Evolutionary conservation across 176 grass and related monocot genomes (phyloP), one percentile per base, ranked within the genome.

Genomic region (Alopecurus myosuroides): DNA sequence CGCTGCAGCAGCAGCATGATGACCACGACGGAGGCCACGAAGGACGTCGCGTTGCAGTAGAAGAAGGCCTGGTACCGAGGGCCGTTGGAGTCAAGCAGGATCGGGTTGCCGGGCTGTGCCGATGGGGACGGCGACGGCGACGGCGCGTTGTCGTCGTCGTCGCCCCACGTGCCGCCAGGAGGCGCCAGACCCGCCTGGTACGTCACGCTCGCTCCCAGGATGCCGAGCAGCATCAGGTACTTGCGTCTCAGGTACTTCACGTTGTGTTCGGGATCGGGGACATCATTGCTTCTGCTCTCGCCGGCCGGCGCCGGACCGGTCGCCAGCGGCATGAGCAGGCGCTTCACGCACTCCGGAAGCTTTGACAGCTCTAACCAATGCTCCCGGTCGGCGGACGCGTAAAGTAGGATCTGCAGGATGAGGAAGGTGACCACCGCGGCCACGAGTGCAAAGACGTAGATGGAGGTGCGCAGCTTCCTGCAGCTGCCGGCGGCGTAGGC

Each of bases 101-200:
- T 44, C 0, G 68, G 39, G 35, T 71, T 26, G 68, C 68, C 22
- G 37, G 37, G 5, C 18, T 4, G 17, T 10, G 62, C 30, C 15
- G 35, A 25, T 3, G 67, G 2, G 5, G 67, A 40, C 0, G 34
- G 10, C n/a, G 10, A 57, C 6, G 56, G 56, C 5, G 67, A 25
- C 36, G 67, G 11, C 22, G 67, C 20, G 1, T 4, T 63, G 1
- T 52, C 64, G 7, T 61, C 64, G 11, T 50, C 52, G 3, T 10
- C 33, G 40, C 79, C 63, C 89, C 85, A 84, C 6, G 84, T 60
- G 13, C 85, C 67, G 0, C 89, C 89, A 6, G 89, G 89, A 6
- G 80, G 85, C 15, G 57, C 13, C 0, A 91, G 53, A 23, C 85
- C 85, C 0, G 88, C 85, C 13, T 73, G 72, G 74, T 87, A 90